These are phyloP conservation scores for Vigna nakashimae DNA, from an alignment of 306 rosid genomes.

Conservation along the genomic window DNA sequence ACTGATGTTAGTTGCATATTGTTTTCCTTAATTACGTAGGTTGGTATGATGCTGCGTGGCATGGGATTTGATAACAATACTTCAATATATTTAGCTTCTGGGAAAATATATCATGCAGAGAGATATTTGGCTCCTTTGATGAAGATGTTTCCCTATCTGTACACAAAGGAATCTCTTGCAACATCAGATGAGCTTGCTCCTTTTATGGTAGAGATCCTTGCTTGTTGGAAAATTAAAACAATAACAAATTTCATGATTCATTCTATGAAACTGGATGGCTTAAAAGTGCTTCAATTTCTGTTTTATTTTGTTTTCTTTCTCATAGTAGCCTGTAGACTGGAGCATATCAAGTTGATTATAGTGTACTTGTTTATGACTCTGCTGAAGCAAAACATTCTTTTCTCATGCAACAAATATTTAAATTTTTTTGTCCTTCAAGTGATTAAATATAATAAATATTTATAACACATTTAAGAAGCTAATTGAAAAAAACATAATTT, in stretches of 20 bases:
- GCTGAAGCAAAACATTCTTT: conserved; percentile 23
- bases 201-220: conserved; percentile 63
- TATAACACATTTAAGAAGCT: not conserved
- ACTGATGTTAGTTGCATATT: conserved; percentile 44
- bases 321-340: conserved; percentile 5
- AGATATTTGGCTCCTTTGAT: conserved; percentile 78
- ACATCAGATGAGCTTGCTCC: conserved; percentile 86
- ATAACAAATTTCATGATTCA: conserved; percentile 27
- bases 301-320: conserved; percentile 31
- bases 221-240: conserved; percentile 9
- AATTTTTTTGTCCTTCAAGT: conserved; percentile 20
- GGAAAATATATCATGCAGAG: conserved; percentile 78
- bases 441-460: conserved; percentile 3
- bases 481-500: too few relatives aligned
- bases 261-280: conserved; percentile 30
- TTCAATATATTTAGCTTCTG: conserved; percentile 88
- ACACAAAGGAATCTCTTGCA: conserved; percentile 91
- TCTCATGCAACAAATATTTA: conserved; percentile 18
- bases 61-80: conserved; percentile 90
- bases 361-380: conserved; percentile 22
- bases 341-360: conserved; percentile 29
- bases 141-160: conserved; percentile 84
- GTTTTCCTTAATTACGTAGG: conserved; percentile 63
- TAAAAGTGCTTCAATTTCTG: conserved; percentile 14
- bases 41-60: conserved; percentile 93